Percentiles rank a stretch among this genome's conserved stretches.
These are phyloP conservation scores for Paramecium primaurelia DNA, from an alignment of 73 alveolate genomes.

Conservation along the genomic window DNA sequence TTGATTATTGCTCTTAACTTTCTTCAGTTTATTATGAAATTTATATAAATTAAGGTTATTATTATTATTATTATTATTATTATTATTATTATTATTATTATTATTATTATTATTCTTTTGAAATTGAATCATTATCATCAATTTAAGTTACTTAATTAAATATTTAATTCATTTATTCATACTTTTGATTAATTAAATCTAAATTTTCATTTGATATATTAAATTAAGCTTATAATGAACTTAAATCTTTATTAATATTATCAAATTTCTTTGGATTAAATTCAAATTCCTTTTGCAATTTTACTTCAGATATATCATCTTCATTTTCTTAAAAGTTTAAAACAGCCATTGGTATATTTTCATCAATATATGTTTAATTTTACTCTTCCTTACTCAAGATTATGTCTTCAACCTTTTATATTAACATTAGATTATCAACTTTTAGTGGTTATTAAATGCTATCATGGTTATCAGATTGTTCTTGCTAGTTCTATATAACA, in stretches of 20 bases:
- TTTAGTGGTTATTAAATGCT: background rate
- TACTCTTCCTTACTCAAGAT: background rate
- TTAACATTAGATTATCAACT: background rate
- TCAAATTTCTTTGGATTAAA: background rate
- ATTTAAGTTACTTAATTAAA: background rate
- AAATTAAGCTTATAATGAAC: background rate
- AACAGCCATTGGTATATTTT: background rate
- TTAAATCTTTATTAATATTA: background rate
- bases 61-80: background rate
- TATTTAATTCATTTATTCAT: background rate
- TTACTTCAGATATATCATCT: background rate
- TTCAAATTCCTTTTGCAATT: background rate
- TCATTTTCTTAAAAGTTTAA: background rate
- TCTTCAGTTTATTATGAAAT: background rate
- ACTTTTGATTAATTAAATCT: background rate
- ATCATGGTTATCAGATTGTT: background rate
- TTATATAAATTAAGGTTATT: background rate
- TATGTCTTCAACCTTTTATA: background rate
- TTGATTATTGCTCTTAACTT: background rate
- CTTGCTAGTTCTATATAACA: background rate
- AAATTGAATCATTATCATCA: background rate
- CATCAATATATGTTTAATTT: background rate
- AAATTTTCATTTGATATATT: background rate
- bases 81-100: background rate
- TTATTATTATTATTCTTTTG: background rate